Evolutionary conservation across 805 yeast genomes (phyloP), one percentile per base, ranked within the genome.

Genomic region (Limtongia smithiae): DNA sequence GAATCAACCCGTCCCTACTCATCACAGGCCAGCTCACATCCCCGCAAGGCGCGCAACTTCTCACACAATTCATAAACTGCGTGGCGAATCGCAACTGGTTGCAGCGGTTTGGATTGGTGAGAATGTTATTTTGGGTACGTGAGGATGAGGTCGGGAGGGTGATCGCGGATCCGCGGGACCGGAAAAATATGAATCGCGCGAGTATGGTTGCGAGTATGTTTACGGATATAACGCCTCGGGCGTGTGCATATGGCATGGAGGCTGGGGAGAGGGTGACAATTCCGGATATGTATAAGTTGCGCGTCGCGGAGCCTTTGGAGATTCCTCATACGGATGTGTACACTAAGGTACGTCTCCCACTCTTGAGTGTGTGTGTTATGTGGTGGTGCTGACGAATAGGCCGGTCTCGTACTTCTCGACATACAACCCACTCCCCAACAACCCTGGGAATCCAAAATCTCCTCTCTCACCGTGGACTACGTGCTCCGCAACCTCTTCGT

Each of bases 11-110:
- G 47, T 74, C 74, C 47, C 70, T 85, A 22, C 65, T 85, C 30
- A 70, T 80, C 28, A 68, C 80, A 4, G 90, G 81, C 1, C 79
- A 82, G 60, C 68, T 83, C 25, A 73, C 84, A 0, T 71, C 74
- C 32, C 62, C 70, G 7, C 75, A 73, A 50, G 85, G 84, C 11
- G 93, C 83, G 62, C 80, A 83, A 43, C 73, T 86, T 15, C 65
- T 84, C 22, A 80, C 84, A 48, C 95, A 87, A 67, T 84, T 88
- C 80, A 65, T 84, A 28, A 76, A 75, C 51, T 84, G 94, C 65
- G 69, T 82, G 25, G 81, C 77, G 0, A 75, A 82, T 62, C 71
- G 75, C 41, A 85, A 84, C 61, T 87, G 95, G 96, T 64, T 86
- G 7, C 82, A 81, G 54, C 71, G 73, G 57, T 84, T 75, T 65